Percentiles rank a stretch among this genome's conserved stretches.
Conservation (phyloP, 163 green algal species). For the Prototheca wickerhamii region DNA sequence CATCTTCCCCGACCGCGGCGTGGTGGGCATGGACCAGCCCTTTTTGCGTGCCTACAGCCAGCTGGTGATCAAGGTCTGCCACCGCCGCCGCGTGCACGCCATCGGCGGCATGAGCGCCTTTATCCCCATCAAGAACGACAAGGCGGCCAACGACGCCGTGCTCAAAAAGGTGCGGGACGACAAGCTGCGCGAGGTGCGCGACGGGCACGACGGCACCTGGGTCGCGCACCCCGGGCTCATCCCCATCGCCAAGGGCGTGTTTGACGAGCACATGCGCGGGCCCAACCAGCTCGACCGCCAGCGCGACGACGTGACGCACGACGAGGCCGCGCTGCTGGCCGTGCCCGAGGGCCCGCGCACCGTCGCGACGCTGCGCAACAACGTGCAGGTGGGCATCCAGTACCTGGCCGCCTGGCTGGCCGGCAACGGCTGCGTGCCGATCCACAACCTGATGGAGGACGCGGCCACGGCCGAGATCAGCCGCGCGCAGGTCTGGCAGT, state of each 20-base stretch:
- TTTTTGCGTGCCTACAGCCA: slow-evolving; percentile 79
- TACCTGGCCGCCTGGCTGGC: slow-evolving; percentile 83
- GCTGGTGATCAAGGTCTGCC: slow-evolving; percentile 85
- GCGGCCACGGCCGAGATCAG: slow-evolving; percentile 85
- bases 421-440: slow-evolving; percentile 78
- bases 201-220: slow-evolving; percentile 83
- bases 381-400: slow-evolving; percentile 55
- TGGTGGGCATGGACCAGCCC: slow-evolving; percentile 65
- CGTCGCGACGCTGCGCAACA: slow-evolving; percentile 57
- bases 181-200: slow-evolving; percentile 78
- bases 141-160: slow-evolving; percentile 50
- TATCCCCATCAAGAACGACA: slow-evolving; percentile 81
- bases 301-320: slow-evolving; percentile 21
- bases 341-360: slow-evolving; percentile 35
- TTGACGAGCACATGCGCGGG: slow-evolving; percentile 63
- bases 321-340: slow-evolving; percentile 35
- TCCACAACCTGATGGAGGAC: slow-evolving; percentile 91
- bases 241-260: slow-evolving; percentile 43
- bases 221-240: slow-evolving; percentile 77
- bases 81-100: slow-evolving; percentile 74
- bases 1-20: slow-evolving; percentile 65
- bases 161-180: slow-evolving; percentile 59
- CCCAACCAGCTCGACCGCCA: slow-evolving; percentile 59
- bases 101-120: slow-evolving; percentile 85
- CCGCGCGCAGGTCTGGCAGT: slow-evolving; percentile 73